phyloP scores from a whole-genome alignment of 1,284 basidiomycete species.

The Cystobasidium slooffiae region DNA sequence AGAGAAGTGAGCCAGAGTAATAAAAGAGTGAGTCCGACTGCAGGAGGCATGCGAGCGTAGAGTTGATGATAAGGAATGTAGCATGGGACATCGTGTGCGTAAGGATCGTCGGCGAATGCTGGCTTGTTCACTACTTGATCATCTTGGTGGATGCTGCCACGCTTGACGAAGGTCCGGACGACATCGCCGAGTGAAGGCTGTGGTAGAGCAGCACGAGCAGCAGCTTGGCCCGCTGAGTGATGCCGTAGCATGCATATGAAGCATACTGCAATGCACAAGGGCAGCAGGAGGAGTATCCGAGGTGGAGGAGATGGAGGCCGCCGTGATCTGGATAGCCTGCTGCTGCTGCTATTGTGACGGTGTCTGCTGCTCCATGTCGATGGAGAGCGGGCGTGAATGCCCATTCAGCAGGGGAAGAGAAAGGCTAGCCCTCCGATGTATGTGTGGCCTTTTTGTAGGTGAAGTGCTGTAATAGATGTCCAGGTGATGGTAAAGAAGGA shows the following conservation, averaged over 20 bases:
- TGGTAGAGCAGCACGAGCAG: constrained; percentile 14
- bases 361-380: background rate
- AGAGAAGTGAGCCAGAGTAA: constrained; percentile 78
- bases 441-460: background rate
- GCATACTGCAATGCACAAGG: constrained; percentile 15
- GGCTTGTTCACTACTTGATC: background rate
- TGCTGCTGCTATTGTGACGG: background rate
- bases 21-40: constrained; percentile 66
- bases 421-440: background rate
- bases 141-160: background rate
- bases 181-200: constrained; percentile 26
- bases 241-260: constrained; percentile 30
- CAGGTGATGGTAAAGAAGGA: too few relatives aligned
- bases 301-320: constrained; percentile 23
- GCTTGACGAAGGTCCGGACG: constrained; percentile 14
- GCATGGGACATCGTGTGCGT: constrained; percentile 32
- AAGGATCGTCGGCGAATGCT: constrained; percentile 4
- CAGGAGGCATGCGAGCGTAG: constrained; percentile 69
- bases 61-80: constrained; percentile 68
- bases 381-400: background rate
- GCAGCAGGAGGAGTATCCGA: constrained; percentile 31
- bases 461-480: too few relatives aligned
- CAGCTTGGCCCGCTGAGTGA: constrained; percentile 11
- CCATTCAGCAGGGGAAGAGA: background rate
- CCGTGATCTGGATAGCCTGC: background rate